phyloP scores from a whole-genome alignment of 345 rosid genomes.

The Eucalyptus camaldulensis region DNA sequence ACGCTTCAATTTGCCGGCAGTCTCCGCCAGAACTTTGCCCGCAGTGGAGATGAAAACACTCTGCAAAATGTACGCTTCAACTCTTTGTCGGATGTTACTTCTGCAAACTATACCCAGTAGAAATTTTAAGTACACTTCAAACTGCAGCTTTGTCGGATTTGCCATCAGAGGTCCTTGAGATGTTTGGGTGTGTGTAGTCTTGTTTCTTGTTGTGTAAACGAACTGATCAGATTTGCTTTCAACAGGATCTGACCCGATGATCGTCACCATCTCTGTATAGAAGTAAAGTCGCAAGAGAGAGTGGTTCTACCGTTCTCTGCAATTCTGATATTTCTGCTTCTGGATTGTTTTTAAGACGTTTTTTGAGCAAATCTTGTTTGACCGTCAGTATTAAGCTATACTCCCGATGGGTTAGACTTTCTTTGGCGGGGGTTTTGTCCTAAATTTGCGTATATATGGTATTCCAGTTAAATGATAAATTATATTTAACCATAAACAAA shows the following conservation, averaged over 20 bases:
- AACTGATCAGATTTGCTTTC: neutral
- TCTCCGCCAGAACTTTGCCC: too few species aligned
- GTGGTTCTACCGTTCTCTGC: neutral
- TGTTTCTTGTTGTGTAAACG: neutral
- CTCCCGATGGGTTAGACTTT: neutral
- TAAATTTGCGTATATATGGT: neutral
- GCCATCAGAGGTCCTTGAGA: neutral
- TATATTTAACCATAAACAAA: neutral
- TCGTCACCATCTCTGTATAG: neutral
- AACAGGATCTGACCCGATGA: neutral
- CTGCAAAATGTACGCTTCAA: neutral
- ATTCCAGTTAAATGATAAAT: neutral
- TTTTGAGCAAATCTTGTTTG: neutral
- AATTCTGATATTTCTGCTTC: neutral
- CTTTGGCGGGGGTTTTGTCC: neutral
- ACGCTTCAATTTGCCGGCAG: too few species aligned
- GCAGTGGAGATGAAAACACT: too few species aligned
- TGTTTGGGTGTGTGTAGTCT: neutral
- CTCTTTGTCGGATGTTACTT: neutral
- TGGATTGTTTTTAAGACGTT: neutral
- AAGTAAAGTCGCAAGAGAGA: neutral
- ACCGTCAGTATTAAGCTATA: too few species aligned
- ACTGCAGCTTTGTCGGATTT: neutral
- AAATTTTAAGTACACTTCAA: neutral
- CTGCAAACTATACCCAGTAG: neutral